Base-by-base conservation (phyloP, 208 protist genomes). In the Sergeia podlipaevii region DNA sequence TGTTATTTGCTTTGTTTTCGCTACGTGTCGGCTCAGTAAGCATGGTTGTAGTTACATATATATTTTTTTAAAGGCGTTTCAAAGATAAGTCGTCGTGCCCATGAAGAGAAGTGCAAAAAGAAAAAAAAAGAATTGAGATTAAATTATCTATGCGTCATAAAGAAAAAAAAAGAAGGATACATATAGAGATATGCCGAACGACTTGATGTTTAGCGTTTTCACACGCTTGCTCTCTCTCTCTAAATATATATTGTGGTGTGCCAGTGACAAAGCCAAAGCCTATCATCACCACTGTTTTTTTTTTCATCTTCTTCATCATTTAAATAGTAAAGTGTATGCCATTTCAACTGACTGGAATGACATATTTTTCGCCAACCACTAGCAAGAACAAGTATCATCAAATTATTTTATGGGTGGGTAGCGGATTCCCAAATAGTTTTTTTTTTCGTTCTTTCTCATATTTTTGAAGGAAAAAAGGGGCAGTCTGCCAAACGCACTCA, bases 101-200 rank as follows among this genome's bases (percentile, higher is more conserved):
- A n/a, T 10, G 24, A 21, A 23, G 24, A 63, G 20, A 26, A 21
- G 45, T 3, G 20, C 11, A 42, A 3, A 46, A 56, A 21, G 42
- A 56, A 45, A 63, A 56, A 44, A 44, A 44, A 15, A 50, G 21
- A 50, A 28, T 29, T 15, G 18, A 13, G 20, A 37, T 5, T 11
- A 36, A 29, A 29, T 50, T 28, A 17, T 28, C 15, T 50, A 17
- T 28, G 28, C 11, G 6, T 50, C 15, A 17, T 28, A 41, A 38
- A 53, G 10, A 53, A 53, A 53, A 39, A 13, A 53, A 53, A 53
- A 41, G 11, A 6, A 30, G 18, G 26, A 39, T 5, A 1, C 15
- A 13, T 2, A n/a, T 39, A 38, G 13, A 27, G 2, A 21, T 29
- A 41, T 20, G 36, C 21, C 23, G 2, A 24, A 56, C n/a, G n/a